Base-by-base conservation (phyloP, 2,329 filamentous ascomycete genomes). In the Paramyrothecium sp. region DNA sequence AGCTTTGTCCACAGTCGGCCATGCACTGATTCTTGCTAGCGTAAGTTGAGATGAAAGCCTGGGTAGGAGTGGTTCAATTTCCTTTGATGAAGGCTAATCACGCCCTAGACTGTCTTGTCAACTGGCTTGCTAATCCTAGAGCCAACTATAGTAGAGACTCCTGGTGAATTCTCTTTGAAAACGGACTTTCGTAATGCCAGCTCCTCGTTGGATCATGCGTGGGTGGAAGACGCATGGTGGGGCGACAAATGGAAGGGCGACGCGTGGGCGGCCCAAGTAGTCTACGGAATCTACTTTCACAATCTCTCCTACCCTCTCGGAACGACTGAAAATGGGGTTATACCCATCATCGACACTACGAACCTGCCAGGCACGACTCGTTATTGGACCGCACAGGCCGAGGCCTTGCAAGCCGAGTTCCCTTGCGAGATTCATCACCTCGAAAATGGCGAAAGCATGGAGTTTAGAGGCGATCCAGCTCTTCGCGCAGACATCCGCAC, bases 81-180 rank as follows among this genome's bases (percentile, higher is more conserved):
- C n/a, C 3, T 19, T 7, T 44, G 13, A 44, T 3, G 38, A 17
- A 19, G 38, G 38, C 38, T 44, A 44, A 44, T 44, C 26, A 12
- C 38, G 38, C n/a, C 26, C 26, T n/a, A 51, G 51, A 53, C 20
- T 20, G 51, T 53, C 17, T 53, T 53, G n/a, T 53, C 51, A 17
- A 38, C 51, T 53, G 33, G 51, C n/a, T 41, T 53, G 51, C 30
- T 53, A 13, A 13, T 19, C 17, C 20, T 53, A 21, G 11, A 20
- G 20, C 26, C 51, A 53, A 53, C 51, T 4, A 7, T 16, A 44
- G n/a, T 44, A 5, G 7, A 44, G n/a, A 4, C 5, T 44, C 13
- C 5, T 19, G 5, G n/a, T 7, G 38, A 44, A 16, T 7, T 44
- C 13, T 12, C 38, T 44, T 3, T 44, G 7, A 19, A 16, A 4